phyloP scores from a whole-genome alignment of 2,329 filamentous ascomycete genomes.

The Penicillium sp. region DNA sequence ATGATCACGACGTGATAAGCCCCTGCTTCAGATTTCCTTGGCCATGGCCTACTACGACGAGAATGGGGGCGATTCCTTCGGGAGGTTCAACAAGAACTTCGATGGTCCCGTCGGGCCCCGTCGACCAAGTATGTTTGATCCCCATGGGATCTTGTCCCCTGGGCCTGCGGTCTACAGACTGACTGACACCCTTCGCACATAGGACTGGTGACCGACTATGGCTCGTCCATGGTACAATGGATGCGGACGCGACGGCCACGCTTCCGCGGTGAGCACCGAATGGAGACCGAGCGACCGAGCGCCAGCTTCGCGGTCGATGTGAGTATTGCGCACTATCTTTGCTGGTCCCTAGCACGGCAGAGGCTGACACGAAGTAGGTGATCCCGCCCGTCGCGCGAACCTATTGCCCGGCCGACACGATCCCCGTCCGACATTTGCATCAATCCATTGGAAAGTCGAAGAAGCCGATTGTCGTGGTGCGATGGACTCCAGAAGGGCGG shows the following conservation, averaged over 20 bases:
- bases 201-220: conserved; percentile 93
- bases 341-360: not conserved
- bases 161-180: not conserved
- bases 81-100: conserved; percentile 31
- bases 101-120: conserved; percentile 39
- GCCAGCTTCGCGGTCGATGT: conserved; percentile 88
- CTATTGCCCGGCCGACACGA: conserved; percentile 74
- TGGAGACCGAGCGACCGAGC: conserved; percentile 81
- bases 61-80: conserved; percentile 32
- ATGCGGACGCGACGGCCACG: conserved; percentile 77
- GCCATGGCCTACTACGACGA: conserved; percentile 43
- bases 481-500: conserved; percentile 95
- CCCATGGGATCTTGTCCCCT: not conserved
- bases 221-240: conserved; percentile 86
- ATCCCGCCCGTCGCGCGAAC: conserved; percentile 76
- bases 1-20: not conserved
- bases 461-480: conserved; percentile 92
- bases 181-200: conserved; percentile 17
- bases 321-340: conserved; percentile 34
- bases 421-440: conserved; percentile 92
- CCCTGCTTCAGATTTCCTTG: not conserved
- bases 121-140: conserved; percentile 37
- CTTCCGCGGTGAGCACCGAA: conserved; percentile 67
- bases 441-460: conserved; percentile 99
- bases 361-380: conserved; percentile 58